A percentile compares a stretch with the other conserved stretches of the same genome.
phyloP scores from a whole-genome alignment of 1,139 yeast species.

The Pichia sp. region DNA sequence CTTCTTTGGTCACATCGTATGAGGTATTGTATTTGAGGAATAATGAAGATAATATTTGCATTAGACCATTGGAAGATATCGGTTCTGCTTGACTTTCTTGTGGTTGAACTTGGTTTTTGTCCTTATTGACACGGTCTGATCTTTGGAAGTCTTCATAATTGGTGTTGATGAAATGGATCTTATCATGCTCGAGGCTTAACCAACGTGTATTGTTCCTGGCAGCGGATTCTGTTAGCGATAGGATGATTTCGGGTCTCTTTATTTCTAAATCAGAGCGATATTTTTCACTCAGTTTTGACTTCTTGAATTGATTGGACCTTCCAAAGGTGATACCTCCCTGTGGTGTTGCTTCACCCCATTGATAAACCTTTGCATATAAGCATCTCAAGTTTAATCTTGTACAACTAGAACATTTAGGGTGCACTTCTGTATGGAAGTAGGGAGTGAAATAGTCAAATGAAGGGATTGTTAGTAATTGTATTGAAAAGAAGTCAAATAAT shows the following conservation, averaged over 20 bases:
- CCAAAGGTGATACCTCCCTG: slow-evolving; percentile 31
- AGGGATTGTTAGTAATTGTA: slow-evolving; percentile 2
- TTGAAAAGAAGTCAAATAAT: not conserved
- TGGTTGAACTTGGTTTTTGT: too few relatives aligned
- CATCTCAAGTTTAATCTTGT: slow-evolving; percentile 10
- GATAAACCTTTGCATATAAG: slow-evolving; percentile 5
- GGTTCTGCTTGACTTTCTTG: too few relatives aligned
- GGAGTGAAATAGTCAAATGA: slow-evolving; percentile 11
- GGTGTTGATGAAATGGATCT: slow-evolving; percentile 26
- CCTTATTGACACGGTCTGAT: too few relatives aligned
- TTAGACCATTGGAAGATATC: too few relatives aligned
- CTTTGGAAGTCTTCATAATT: slow-evolving; percentile 23
- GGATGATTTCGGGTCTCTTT: slow-evolving; percentile 1
- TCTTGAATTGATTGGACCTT: slow-evolving; percentile 25
- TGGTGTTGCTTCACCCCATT: slow-evolving; percentile 5
- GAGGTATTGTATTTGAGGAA: too few relatives aligned
- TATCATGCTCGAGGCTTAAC: slow-evolving; percentile 13
- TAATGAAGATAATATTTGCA: too few relatives aligned
- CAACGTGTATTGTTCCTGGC: slow-evolving; percentile 6
- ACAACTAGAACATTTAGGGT: slow-evolving; percentile 18
- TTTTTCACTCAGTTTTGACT: slow-evolving; percentile 6
- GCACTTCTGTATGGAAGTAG: not conserved
- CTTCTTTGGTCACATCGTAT: too few relatives aligned
- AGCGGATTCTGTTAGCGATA: slow-evolving; percentile 3
- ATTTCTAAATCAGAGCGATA: slow-evolving; percentile 11